phyloP scores from a whole-genome alignment of 2,329 filamentous ascomycete genomes.

The Aspergillus amoenus region DNA sequence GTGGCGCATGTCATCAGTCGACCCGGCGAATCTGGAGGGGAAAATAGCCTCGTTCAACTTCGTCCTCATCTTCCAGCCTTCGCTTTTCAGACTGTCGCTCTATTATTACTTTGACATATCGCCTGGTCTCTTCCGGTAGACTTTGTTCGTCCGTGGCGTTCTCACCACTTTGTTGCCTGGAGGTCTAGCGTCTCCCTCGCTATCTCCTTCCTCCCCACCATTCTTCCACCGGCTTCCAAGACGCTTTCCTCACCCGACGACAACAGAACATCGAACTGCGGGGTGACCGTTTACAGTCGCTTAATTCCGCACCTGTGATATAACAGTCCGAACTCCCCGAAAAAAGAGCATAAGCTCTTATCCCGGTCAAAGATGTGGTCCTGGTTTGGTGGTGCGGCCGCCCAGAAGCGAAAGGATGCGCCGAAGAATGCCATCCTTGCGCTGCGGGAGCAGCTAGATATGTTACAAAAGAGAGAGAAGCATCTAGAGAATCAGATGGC shows the following conservation, averaged over 20 bases:
- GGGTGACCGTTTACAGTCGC: background rate
- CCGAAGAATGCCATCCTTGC: constrained; percentile 95
- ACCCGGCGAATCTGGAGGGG: constrained; percentile 22
- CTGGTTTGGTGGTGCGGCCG: constrained; percentile 85
- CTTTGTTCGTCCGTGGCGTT: background rate
- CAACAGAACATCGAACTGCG: background rate
- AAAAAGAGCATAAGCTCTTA: background rate
- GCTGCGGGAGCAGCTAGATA: constrained; percentile 85
- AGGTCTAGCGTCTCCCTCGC: background rate
- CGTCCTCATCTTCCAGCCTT: constrained; percentile 1
- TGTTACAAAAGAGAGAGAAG: constrained; percentile 94
- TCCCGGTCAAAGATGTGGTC: constrained; percentile 60
- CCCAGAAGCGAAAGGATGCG: constrained; percentile 85
- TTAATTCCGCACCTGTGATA: background rate
- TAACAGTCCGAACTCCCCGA: background rate
- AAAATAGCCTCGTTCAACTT: constrained; percentile 16
- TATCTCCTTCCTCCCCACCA: constrained; percentile 6
- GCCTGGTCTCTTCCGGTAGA: background rate
- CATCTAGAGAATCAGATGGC: constrained; percentile 90
- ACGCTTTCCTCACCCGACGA: background rate
- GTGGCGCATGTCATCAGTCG: constrained; percentile 35
- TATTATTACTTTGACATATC: background rate
- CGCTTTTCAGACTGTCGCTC: background rate
- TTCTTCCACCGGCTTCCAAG: constrained; percentile 12
- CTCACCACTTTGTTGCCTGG: background rate